Evolutionary conservation across 257 asterid genomes (phyloP).

Genomic region (Penstemon davidsonii): DNA sequence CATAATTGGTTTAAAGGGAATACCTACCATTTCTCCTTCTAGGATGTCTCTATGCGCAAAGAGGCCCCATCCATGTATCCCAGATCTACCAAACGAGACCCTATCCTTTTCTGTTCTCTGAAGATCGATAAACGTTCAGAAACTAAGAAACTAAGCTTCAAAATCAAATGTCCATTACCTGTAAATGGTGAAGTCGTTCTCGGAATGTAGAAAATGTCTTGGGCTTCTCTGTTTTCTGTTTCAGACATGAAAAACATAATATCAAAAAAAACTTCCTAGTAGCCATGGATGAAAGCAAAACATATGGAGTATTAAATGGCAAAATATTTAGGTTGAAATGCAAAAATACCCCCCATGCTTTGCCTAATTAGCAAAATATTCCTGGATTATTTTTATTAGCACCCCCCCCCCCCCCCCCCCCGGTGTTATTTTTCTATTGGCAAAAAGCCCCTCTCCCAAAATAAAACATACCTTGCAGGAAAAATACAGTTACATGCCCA

Average conservation of each 20-base stretch:
- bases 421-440: too few species aligned
- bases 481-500: too few species aligned
- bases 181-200: constrained; percentile 89
- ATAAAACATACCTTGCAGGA: too few species aligned
- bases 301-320: constrained; percentile 4
- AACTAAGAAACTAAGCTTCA: constrained; percentile 28
- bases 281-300: constrained; percentile 6
- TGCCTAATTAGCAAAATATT: too few species aligned
- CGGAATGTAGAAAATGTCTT: constrained; percentile 67
- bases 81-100: constrained; percentile 97
- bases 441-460: too few species aligned
- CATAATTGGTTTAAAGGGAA: constrained; percentile 21
- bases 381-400: too few species aligned
- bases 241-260: constrained; percentile 26
- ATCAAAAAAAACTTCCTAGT: neutral
- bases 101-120: constrained; percentile 92
- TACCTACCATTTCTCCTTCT: constrained; percentile 99
- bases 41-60: constrained; percentile 83
- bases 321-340: neutral
- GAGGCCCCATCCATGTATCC: constrained; percentile 97
- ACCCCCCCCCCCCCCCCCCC: too few species aligned
- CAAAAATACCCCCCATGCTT: neutral
- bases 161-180: constrained; percentile 50
- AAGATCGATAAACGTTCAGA: constrained; percentile 29
- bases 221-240: constrained; percentile 75